Evolutionary conservation across 2,329 filamentous ascomycete genomes (phyloP), one percentile per base, ranked within the genome.

Genomic region (Furcasterigmium furcatum): DNA sequence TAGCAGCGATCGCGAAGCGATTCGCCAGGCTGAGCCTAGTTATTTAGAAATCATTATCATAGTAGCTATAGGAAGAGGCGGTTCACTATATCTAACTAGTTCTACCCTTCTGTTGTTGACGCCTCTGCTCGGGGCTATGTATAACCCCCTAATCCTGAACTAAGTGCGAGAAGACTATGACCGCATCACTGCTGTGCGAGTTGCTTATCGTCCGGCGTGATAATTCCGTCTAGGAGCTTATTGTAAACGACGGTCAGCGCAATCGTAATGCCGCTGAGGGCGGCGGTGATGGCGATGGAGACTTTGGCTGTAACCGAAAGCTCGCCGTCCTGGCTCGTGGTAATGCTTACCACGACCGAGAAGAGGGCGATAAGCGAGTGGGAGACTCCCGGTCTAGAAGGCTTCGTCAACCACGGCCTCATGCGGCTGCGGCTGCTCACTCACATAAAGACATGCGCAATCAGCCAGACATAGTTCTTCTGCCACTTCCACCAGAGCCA

Each of bases 401-500:
- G 6, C 8, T 14, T n/a, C 12, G 21, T 39, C 38, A 39, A 25
- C 21, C 25, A 25, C 20, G 19, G 21, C 22, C 22, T 3, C 6
- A 9, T 4, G 25, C 5, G 1, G 19, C 21, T 2, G 20, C 14
- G 20, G 21, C n/a, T 20, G 38, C 20, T 25, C 7, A 39, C 38
- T 39, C 38, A 39, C 21, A 39, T 25, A 21, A 39, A 39, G 9
- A 39, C 12, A 27, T 39, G 38, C 21, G 38, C 38, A 39, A 39
- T 39, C 8, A 39, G 38, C 38, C 38, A n/a, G n/a, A n/a, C n/a
- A n/a, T n/a, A n/a, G n/a, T n/a, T n/a, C n/a, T n/a, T n/a, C n/a
- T n/a, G n/a, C 38, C 38, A 39, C 38, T 39, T 39, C 38, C 21
- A 39, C 38, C 38, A 39, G 22, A 39, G 35, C 35, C 35, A 38